Evolutionary conservation across 2,329 filamentous ascomycete genomes (phyloP).

Genomic region (Raffaelea deltoideospora): DNA sequence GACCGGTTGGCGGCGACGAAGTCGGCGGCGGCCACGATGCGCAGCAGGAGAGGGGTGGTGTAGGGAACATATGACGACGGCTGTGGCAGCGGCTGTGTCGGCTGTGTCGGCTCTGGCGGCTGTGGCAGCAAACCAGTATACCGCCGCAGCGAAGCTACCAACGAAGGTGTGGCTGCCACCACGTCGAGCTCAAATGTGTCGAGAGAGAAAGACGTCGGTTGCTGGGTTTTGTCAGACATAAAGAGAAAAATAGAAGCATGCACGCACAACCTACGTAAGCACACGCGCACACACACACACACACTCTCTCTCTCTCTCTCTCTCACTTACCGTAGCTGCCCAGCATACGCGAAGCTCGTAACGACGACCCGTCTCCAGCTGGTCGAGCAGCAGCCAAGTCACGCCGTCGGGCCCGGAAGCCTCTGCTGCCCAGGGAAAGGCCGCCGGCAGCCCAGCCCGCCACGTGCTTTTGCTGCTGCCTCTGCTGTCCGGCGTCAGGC

Average conservation of each 20-base stretch:
- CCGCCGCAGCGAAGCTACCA: slow-evolving; percentile 48
- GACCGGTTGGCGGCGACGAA: slow-evolving; percentile 63
- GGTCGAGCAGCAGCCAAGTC: slow-evolving; percentile 67
- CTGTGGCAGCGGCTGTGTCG: neutral
- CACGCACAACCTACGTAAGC: too few relatives aligned
- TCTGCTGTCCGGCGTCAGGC: slow-evolving; percentile 2
- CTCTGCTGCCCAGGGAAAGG: slow-evolving; percentile 40
- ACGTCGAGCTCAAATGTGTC: slow-evolving; percentile 45
- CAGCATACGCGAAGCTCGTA: slow-evolving; percentile 93
- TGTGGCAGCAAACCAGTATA: slow-evolving; percentile 26
- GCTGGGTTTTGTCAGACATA: slow-evolving; percentile 39
- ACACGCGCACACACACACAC: too few relatives aligned
- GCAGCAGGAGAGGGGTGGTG: slow-evolving; percentile 47
- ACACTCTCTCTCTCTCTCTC: neutral
- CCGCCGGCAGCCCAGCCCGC: slow-evolving; percentile 48
- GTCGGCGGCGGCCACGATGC: slow-evolving; percentile 62
- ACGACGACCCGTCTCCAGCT: slow-evolving; percentile 53
- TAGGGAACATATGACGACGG: neutral
- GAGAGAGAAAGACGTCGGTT: slow-evolving; percentile 70
- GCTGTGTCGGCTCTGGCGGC: neutral
- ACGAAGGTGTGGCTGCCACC: slow-evolving; percentile 44
- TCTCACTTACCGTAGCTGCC: slow-evolving; percentile 64
- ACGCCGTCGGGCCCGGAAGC: slow-evolving; percentile 43
- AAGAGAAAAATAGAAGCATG: neutral
- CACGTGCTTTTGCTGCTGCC: slow-evolving; percentile 23